phyloP scores from a whole-genome alignment of 495 filamentous ascomycete genomes.

The Trichoderma reesei region DNA sequence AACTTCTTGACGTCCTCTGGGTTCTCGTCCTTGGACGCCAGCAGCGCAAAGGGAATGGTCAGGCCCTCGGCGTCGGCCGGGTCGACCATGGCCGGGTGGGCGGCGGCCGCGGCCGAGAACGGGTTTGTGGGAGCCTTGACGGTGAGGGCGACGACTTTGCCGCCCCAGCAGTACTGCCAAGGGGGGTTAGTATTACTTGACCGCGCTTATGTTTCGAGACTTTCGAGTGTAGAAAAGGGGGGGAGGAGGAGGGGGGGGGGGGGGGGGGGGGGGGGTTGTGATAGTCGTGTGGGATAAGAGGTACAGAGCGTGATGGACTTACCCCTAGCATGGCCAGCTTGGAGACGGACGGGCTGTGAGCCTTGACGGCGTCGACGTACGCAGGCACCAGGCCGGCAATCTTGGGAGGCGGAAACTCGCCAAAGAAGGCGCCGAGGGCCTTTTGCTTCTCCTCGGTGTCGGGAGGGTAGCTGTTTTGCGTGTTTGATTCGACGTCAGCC shows the following conservation, averaged over 20 bases:
- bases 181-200: not conserved
- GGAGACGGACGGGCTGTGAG: conserved; percentile 49
- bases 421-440: conserved; percentile 68
- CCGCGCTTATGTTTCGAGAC: too few relatives aligned
- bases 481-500: not conserved
- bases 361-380: conserved; percentile 47
- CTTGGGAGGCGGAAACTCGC: conserved; percentile 50
- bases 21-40: conserved; percentile 61
- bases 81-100: conserved; percentile 85
- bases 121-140: conserved; percentile 48
- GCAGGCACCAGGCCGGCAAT: conserved; percentile 55
- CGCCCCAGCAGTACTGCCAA: conserved; percentile 77
- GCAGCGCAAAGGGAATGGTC: conserved; percentile 52
- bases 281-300: not conserved
- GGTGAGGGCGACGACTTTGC: conserved; percentile 54
- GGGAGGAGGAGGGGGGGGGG: not conserved
- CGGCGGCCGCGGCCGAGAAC: conserved; percentile 61
- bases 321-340: conserved; percentile 79
- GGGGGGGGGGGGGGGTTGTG: not conserved
- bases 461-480: conserved; percentile 51
- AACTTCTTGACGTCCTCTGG: conserved; percentile 61
- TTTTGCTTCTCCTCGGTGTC: conserved; percentile 70
- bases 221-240: too few relatives aligned
- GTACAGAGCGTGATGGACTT: conserved; percentile 17
- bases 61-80: conserved; percentile 59